phyloP scores from a whole-genome alignment of 108 stramenopile genomes.

The Pseudonitzschia delicatissima region DNA sequence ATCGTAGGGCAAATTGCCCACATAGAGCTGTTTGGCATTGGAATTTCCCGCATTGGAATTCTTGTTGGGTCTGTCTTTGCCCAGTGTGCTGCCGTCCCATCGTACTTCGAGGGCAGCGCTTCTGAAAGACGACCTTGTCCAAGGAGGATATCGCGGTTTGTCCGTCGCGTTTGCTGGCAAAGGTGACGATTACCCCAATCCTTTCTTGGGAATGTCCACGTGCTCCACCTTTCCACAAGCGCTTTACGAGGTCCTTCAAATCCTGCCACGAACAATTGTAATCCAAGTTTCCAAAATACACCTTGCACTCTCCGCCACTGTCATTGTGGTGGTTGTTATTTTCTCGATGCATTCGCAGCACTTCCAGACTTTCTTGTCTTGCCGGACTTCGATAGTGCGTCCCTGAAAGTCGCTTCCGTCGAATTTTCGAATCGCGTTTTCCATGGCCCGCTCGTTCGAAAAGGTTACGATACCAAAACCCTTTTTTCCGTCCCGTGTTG shows the following conservation, averaged over 20 bases:
- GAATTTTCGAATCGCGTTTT: slow-evolving; percentile 63
- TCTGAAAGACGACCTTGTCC: neutral
- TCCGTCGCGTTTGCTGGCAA: slow-evolving; percentile 44
- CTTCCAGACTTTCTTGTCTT: slow-evolving; percentile 58
- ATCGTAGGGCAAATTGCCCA: slow-evolving; percentile 76
- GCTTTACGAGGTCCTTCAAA: slow-evolving; percentile 85
- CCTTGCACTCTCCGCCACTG: neutral
- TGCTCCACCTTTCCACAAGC: slow-evolving; percentile 49
- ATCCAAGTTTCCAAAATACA: slow-evolving; percentile 65
- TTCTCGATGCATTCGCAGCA: neutral
- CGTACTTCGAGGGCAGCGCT: neutral
- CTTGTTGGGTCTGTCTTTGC: no score
- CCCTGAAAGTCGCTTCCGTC: slow-evolving; percentile 78
- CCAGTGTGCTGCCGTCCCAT: neutral
- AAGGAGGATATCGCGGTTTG: slow-evolving; percentile 6
- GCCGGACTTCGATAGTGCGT: slow-evolving; percentile 28
- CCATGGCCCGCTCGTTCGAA: slow-evolving; percentile 60
- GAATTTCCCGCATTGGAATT: no score
- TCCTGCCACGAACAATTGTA: slow-evolving; percentile 75
- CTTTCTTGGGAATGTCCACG: slow-evolving; percentile 63
- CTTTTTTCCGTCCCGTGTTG: slow-evolving; percentile 57
- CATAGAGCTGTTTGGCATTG: slow-evolving; percentile 51
- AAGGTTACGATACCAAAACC: slow-evolving; percentile 86
- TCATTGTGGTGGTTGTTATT: neutral
- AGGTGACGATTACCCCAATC: slow-evolving; percentile 79